Evolutionary conservation across 108 stramenopile species (phyloP).

Genomic region (Nannochloropsis oceanica): DNA sequence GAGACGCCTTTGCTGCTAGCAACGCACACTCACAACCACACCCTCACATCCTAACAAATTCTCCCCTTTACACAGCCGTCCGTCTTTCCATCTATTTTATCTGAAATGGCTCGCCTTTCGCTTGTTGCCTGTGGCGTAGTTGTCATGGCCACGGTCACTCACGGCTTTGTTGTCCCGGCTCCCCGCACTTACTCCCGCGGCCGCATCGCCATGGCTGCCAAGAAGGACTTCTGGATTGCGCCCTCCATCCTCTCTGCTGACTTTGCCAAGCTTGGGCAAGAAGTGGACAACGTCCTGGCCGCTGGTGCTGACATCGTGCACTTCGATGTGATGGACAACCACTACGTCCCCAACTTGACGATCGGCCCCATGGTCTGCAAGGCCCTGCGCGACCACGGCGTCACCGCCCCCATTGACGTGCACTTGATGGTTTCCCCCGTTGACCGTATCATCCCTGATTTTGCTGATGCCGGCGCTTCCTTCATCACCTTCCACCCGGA

Average conservation of each 20-base stretch:
- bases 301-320: conserved; percentile 97
- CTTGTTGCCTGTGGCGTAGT: not conserved
- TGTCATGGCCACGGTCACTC: not conserved
- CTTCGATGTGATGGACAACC: conserved; percentile 99
- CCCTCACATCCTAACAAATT: not conserved
- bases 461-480: conserved; percentile 89
- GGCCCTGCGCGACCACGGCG: conserved; percentile 90
- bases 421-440: conserved; percentile 94
- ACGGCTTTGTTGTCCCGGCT: not conserved
- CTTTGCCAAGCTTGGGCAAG: conserved; percentile 85
- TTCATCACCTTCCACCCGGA: conserved; percentile 99
- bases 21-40: not conserved
- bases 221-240: conserved; percentile 89
- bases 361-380: conserved; percentile 99
- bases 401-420: conserved; percentile 94
- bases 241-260: conserved; percentile 97
- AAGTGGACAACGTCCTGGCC: conserved; percentile 87
- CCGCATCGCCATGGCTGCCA: not conserved
- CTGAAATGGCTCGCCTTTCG: not conserved
- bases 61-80: not conserved
- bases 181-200: not conserved
- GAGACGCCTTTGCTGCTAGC: not conserved
- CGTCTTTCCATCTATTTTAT: not conserved
- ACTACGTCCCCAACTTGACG: conserved; percentile 96
- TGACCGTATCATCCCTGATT: conserved; percentile 75